Percentiles rank a stretch among this genome's conserved stretches.
Conservation (phyloP, 164 flowering plant genomes). For the Kalanchoe fedtschenkoi region DNA sequence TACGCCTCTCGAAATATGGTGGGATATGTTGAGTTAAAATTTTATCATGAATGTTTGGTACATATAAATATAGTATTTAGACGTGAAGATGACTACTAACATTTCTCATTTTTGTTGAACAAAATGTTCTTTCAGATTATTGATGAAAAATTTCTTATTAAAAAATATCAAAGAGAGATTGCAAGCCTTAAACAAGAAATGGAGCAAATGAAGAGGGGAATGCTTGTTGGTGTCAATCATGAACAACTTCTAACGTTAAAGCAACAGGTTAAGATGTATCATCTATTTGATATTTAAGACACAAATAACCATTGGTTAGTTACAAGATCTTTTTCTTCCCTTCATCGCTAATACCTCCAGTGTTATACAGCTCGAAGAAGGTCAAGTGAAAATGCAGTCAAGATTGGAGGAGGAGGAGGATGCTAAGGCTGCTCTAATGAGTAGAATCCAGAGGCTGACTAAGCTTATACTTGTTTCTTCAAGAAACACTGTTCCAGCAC, state of each 20-base stretch:
- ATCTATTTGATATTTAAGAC: not conserved
- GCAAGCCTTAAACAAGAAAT: constrained; percentile 62
- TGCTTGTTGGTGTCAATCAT: constrained; percentile 42
- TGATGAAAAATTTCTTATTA: constrained; percentile 86
- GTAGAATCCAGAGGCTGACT: constrained; percentile 82
- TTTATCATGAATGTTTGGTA: constrained; percentile 2
- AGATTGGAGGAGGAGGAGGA: constrained; percentile 89
- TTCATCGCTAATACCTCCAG: constrained; percentile 3
- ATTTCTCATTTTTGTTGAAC: not conserved
- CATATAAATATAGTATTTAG: not conserved
- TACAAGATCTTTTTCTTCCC: not conserved
- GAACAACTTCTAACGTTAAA: constrained; percentile 69
- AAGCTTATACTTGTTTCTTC: constrained; percentile 84
- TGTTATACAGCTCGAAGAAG: constrained; percentile 61
- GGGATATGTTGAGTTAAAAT: not conserved
- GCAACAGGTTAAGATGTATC: constrained; percentile 49
- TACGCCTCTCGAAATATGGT: constrained; percentile 83
- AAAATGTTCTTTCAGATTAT: constrained; percentile 36
- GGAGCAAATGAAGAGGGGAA: constrained; percentile 54
- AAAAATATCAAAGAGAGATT: constrained; percentile 76
- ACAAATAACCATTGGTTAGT: not conserved
- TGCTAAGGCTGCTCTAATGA: constrained; percentile 84
- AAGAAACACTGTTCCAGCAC: constrained; percentile 45
- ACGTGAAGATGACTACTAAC: constrained; percentile 2
- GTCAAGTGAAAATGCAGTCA: constrained; percentile 75